A percentile compares a stretch with the other conserved stretches of the same genome.
phyloP scores from a whole-genome alignment of 1,139 yeast genomes.

The Magnusiomyces starmeri region DNA sequence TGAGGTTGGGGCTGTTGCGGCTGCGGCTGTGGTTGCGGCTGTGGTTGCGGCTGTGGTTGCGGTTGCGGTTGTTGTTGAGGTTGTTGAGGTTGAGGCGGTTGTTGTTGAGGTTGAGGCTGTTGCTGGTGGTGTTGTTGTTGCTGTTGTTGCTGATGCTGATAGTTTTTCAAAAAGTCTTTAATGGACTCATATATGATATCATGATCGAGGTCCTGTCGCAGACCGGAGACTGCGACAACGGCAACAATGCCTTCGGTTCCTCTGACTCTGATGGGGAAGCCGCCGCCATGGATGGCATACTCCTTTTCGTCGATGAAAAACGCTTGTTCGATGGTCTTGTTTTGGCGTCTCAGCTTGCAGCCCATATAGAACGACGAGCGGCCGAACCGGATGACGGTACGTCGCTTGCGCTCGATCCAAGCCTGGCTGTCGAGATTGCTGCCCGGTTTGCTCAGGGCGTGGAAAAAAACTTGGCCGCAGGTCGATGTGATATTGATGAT shows the following conservation, averaged over 20 bases:
- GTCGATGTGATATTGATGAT: conserved; percentile 46
- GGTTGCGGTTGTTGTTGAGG: neutral
- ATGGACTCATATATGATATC: conserved; percentile 21
- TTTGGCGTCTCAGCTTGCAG: conserved; percentile 35
- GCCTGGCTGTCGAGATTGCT: conserved; percentile 48
- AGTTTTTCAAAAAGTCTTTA: conserved; percentile 9
- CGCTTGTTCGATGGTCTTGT: conserved; percentile 32
- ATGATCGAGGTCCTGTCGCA: conserved; percentile 35
- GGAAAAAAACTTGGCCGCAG: conserved; percentile 48
- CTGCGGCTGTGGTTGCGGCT: conserved; percentile 1
- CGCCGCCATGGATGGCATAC: conserved; percentile 59
- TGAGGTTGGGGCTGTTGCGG: neutral
- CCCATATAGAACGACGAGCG: conserved; percentile 51
- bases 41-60: neutral
- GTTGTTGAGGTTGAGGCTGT: conserved; percentile 4
- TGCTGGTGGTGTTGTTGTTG: neutral
- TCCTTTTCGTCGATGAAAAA: conserved; percentile 40
- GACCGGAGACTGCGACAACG: conserved; percentile 54
- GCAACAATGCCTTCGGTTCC: conserved; percentile 45
- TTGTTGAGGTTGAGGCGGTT: neutral
- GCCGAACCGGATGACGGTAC: conserved; percentile 46
- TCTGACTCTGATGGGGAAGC: conserved; percentile 46
- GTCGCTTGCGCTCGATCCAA: conserved; percentile 52
- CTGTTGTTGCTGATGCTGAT: neutral
- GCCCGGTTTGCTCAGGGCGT: conserved; percentile 41